Base-by-base conservation (phyloP, 164 flowering plant species). In the Nymphaea colorata region DNA sequence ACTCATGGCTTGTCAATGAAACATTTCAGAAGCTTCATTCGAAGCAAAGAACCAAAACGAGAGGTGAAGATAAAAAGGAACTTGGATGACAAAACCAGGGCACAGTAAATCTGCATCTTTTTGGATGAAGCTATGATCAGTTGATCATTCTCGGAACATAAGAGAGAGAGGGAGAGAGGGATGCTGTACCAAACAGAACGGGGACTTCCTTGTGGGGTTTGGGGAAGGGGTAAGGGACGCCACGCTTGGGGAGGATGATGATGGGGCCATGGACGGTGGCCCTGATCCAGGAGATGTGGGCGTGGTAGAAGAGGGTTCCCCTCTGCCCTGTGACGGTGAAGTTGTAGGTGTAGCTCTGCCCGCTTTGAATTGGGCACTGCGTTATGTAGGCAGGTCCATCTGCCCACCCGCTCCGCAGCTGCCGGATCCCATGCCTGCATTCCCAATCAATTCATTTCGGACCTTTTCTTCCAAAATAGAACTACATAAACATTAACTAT, bases 381-480 rank as follows among this genome's bases (percentile, higher is more conserved):
- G 91, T 83, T 0, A 86, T 61, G 44, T 85, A 86, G 4, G 82
- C 82, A 14, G 88, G 87, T 25, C 92, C 92, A 75, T 87, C 90
- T 4, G 83, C 79, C 88, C 88, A 84, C 42, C 89, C 88, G 47
- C 77, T 83, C 36, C 66, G 70, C 4, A 84, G 77, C 68, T 87
- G 93, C 62, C 90, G 60, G 16, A 87, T 59, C 41, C 93, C 93
- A 73, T 87, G 93, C 90, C 87, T 87, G 72, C 36, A 25, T 25
- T 25, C 36, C 36, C 36, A 25, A 25, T 25, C 36, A 25, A 25
- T 25, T 25, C 36, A 25, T 25, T 25, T 25, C 36, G 36, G 36
- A 25, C 36, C 36, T 25, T 25, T 62, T 61, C 12, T 43, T 12
- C 18, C 8, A 17, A 3, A 25, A 25, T 25, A 25, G 36, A 25